These are phyloP conservation scores for Nakazawaea siamensis DNA, from an alignment of 805 yeast species.

Conservation along the genomic window DNA sequence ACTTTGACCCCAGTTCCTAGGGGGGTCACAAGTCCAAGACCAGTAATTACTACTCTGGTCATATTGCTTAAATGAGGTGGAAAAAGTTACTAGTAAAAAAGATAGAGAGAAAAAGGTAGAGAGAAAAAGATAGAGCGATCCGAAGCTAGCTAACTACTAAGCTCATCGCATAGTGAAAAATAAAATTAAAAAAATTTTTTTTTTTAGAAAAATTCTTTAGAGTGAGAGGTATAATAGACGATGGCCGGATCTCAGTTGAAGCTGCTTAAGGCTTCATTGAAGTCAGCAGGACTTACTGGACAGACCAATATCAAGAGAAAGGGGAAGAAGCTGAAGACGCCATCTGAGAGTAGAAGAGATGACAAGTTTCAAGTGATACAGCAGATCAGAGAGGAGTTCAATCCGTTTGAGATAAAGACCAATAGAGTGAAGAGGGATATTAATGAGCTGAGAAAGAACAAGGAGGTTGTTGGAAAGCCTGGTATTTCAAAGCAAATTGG, in stretches of 20 bases:
- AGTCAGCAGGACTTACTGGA: conserved; percentile 78
- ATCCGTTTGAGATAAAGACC: conserved; percentile 78
- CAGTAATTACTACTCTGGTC: conserved; percentile 92
- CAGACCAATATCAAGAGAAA: conserved; percentile 64
- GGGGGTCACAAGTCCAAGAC: conserved; percentile 82
- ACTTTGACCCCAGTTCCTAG: conserved; percentile 60
- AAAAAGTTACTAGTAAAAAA: too few relatives aligned
- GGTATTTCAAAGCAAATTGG: conserved; percentile 62
- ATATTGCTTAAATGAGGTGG: too few relatives aligned
- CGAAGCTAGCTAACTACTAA: too few relatives aligned
- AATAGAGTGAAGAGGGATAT: conserved; percentile 56
- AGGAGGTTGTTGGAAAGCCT: conserved; percentile 56
- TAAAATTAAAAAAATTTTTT: too few relatives aligned
- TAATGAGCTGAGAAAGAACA: conserved; percentile 31
- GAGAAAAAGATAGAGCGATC: too few relatives aligned
- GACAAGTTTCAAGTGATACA: conserved; percentile 50
- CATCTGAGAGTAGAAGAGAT: conserved; percentile 62
- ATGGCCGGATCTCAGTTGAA: conserved; percentile 90
- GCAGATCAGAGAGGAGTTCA: conserved; percentile 74
- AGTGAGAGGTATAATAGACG: too few relatives aligned
- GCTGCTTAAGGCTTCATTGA: conserved; percentile 68
- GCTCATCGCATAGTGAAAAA: too few relatives aligned
- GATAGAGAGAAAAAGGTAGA: too few relatives aligned
- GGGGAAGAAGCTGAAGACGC: conserved; percentile 37
- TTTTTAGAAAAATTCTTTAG: too few relatives aligned